phyloP scores from a whole-genome alignment of 2,329 filamentous ascomycete genomes.

The Pezicula radicicola region DNA sequence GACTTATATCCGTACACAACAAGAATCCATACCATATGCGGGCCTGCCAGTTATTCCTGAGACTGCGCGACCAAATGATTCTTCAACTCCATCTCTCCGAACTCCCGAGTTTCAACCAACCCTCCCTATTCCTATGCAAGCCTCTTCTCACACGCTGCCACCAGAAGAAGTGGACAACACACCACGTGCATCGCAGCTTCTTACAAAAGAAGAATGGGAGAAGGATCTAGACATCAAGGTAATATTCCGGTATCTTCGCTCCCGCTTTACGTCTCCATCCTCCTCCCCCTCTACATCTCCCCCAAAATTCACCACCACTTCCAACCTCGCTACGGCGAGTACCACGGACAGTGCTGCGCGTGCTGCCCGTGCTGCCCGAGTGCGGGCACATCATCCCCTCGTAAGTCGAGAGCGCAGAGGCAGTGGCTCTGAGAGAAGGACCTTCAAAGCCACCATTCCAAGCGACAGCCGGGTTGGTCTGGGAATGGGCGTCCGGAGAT shows the following conservation, averaged over 20 bases:
- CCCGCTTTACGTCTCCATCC: conserved; percentile 60
- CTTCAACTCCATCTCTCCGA: neutral
- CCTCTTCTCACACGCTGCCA: conserved; percentile 5
- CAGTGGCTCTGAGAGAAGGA: conserved; percentile 44
- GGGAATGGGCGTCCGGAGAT: conserved; percentile 43
- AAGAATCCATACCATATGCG: conserved; percentile 70
- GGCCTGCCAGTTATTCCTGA: conserved; percentile 68
- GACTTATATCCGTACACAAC: conserved; percentile 67
- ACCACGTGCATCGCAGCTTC: conserved; percentile 13
- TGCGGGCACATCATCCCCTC: conserved; percentile 86
- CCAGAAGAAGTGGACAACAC: conserved; percentile 16
- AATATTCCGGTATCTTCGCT: conserved; percentile 83
- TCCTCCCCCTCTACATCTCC: conserved; percentile 25
- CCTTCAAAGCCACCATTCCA: conserved; percentile 52
- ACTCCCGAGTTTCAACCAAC: conserved; percentile 6
- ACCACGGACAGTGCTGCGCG: conserved; percentile 69
- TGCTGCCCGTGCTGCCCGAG: conserved; percentile 78
- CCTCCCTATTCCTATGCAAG: conserved; percentile 16
- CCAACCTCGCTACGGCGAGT: conserved; percentile 46
- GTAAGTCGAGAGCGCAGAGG: conserved; percentile 46
- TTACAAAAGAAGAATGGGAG: conserved; percentile 66
- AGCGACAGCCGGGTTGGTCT: conserved; percentile 39
- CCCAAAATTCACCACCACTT: conserved; percentile 36
- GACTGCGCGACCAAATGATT: conserved; percentile 26
- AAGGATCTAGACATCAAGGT: conserved; percentile 86